phyloP scores from a whole-genome alignment of 768 basidiomycete species.

The Epithele typhae region DNA sequence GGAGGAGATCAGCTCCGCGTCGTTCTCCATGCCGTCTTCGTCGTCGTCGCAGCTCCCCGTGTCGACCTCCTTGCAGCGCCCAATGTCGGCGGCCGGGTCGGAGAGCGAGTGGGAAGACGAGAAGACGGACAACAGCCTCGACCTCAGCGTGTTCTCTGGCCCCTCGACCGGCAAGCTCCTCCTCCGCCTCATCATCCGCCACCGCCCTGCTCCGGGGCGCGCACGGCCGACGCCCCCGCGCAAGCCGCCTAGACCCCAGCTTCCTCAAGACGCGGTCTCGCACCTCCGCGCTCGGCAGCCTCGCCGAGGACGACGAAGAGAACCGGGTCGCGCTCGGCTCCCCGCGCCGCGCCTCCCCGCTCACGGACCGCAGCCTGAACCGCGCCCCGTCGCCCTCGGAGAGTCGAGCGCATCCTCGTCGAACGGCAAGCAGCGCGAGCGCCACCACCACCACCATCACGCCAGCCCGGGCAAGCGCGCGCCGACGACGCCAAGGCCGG shows the following conservation, averaged over 20 bases:
- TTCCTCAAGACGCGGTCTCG: slow-evolving; percentile 56
- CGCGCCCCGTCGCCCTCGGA: slow-evolving; percentile 30
- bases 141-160: slow-evolving; percentile 43
- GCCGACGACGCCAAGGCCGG: no score
- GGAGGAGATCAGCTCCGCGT: slow-evolving; percentile 24
- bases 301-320: slow-evolving; percentile 72
- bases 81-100: slow-evolving; percentile 38
- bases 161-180: slow-evolving; percentile 14
- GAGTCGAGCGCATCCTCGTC: no score
- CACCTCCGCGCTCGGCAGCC: slow-evolving; percentile 49
- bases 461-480: slow-evolving; percentile 29
- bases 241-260: slow-evolving; percentile 63
- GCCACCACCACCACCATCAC: slow-evolving; percentile 30
- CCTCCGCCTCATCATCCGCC: slow-evolving; percentile 7
- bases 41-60: no score
- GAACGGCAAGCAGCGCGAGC: slow-evolving; percentile 23
- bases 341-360: slow-evolving; percentile 32
- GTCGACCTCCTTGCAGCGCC: no score
- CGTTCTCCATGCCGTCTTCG: slow-evolving; percentile 13
- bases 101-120: slow-evolving; percentile 93
- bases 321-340: slow-evolving; percentile 19
- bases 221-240: slow-evolving; percentile 44
- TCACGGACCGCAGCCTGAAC: slow-evolving; percentile 71
- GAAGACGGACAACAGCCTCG: slow-evolving; percentile 75
- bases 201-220: slow-evolving; percentile 8